phyloP scores from a whole-genome alignment of 2,329 filamentous ascomycete genomes.

The Hymenoscyphus scutula region DNA sequence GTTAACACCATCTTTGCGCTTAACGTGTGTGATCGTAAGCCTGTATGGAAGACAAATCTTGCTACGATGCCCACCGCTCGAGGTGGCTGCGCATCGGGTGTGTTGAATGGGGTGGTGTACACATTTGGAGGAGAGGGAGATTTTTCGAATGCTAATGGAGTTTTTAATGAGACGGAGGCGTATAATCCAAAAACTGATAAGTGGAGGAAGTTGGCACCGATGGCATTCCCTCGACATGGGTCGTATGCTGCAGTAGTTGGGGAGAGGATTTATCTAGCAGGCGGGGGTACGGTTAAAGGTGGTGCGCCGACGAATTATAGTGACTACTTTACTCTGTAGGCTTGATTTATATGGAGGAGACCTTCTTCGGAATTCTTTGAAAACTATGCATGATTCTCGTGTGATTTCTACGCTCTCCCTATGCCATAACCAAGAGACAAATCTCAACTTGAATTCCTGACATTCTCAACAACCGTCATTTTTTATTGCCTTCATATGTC shows the following conservation, averaged over 20 bases:
- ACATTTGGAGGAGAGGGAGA: constrained; percentile 42
- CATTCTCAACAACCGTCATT: no score
- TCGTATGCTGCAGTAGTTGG: constrained; percentile 34
- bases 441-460: no score
- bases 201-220: constrained; percentile 30
- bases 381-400: no score
- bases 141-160: constrained; percentile 18
- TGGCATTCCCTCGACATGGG: constrained; percentile 39
- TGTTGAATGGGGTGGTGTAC: constrained; percentile 35
- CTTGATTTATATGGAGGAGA: no score
- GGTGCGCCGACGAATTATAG: constrained; percentile 5
- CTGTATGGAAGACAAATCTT: constrained; percentile 29
- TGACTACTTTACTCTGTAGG: constrained; percentile 8
- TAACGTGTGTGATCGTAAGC: constrained; percentile 28
- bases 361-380: no score
- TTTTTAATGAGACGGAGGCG: constrained; percentile 36
- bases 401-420: no score
- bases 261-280: constrained; percentile 37
- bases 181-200: constrained; percentile 34
- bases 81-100: constrained; percentile 35
- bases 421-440: no score
- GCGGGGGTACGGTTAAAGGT: constrained; percentile 32
- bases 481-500: no score
- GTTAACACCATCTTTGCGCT: constrained; percentile 39
- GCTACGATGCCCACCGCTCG: constrained; percentile 39